phyloP scores from a whole-genome alignment of 2,329 filamentous ascomycete genomes.

The Balansia obtecta region DNA sequence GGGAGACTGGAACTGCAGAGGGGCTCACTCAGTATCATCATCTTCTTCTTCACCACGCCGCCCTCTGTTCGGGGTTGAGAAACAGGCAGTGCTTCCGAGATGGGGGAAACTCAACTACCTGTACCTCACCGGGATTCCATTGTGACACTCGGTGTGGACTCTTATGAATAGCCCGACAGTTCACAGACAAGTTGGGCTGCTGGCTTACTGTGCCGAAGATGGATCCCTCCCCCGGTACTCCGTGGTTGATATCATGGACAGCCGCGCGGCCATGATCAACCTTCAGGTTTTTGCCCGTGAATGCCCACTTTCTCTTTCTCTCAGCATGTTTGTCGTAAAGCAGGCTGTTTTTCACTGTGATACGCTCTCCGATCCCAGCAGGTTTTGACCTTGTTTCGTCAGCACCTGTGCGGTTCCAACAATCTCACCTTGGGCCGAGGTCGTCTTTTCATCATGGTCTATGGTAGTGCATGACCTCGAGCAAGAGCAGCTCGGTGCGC shows the following conservation, averaged over 20 bases:
- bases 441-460: no score
- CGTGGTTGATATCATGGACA: not conserved
- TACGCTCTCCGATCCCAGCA: no score
- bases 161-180: not conserved
- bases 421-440: no score
- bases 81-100: not conserved
- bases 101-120: not conserved
- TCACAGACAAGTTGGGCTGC: not conserved
- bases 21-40: no score
- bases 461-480: no score
- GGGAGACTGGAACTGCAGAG: conserved; percentile 1
- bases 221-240: not conserved
- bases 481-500: no score
- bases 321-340: no score
- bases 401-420: no score
- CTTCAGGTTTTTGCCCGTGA: no score
- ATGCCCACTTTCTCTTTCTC: no score
- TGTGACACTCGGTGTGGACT: not conserved
- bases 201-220: not conserved
- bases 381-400: not conserved
- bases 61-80: not conserved
- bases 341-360: no score
- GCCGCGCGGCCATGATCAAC: not conserved
- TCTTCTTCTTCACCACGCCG: no score
- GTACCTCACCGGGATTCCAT: not conserved